Evolutionary conservation across 257 asterid genomes (phyloP).

Genomic region (Penstemon newberryi): DNA sequence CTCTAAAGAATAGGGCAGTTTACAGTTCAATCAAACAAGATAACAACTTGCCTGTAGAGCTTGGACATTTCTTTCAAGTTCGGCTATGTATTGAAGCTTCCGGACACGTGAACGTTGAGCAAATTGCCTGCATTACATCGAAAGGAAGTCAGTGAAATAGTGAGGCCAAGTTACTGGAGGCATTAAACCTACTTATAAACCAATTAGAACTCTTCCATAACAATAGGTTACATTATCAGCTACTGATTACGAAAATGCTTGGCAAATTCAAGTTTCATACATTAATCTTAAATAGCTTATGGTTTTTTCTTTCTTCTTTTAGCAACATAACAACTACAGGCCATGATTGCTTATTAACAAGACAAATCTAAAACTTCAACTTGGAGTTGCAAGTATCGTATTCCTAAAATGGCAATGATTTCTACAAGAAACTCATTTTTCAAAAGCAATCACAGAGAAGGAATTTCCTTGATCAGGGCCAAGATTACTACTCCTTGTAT

Average conservation of each 20-base stretch:
- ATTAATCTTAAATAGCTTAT: background rate
- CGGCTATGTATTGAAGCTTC: conserved; percentile 82
- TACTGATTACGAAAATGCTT: background rate
- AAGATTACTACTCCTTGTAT: background rate
- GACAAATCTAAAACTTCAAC: background rate
- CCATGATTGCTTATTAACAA: background rate
- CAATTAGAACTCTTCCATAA: background rate
- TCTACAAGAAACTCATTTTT: background rate
- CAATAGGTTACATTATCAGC: background rate
- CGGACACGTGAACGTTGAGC: conserved; percentile 83
- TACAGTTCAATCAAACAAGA: conserved; percentile 12
- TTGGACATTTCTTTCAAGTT: conserved; percentile 78
- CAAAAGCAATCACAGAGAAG: background rate
- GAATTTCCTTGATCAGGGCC: conserved; percentile 2
- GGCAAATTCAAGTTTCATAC: background rate
- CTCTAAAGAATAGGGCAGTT: background rate
- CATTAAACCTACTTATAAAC: background rate
- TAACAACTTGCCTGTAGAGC: conserved; percentile 57
- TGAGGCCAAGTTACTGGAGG: background rate
- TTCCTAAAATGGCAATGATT: background rate
- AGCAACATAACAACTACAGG: background rate
- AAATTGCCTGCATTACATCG: conserved; percentile 58
- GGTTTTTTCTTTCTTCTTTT: background rate
- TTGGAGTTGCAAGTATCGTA: background rate
- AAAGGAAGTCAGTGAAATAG: conserved; percentile 4